Conservation (phyloP, 768 basidiomycete species). For the Calvatia gigantea region DNA sequence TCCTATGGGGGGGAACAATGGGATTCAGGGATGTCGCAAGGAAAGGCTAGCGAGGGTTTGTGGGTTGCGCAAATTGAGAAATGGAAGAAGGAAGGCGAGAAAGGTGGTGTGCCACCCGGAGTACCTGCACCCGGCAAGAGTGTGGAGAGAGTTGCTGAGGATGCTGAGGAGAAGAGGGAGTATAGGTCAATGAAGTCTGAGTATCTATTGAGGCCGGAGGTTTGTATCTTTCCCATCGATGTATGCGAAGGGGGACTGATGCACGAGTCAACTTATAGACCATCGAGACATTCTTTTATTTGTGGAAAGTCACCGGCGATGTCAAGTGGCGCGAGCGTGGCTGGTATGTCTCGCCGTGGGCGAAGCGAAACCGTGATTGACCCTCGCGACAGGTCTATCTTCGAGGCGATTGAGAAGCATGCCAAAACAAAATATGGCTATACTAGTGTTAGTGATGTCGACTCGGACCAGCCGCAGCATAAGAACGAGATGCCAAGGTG, state of each 20-base stretch:
- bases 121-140: constrained; percentile 6
- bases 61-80: constrained; percentile 45
- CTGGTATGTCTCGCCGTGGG: constrained; percentile 46
- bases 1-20: constrained; percentile 20
- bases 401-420: constrained; percentile 55
- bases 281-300: constrained; percentile 64
- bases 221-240: constrained; percentile 24
- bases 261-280: constrained; percentile 38
- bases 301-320: constrained; percentile 69
- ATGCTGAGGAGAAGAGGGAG: constrained; percentile 37
- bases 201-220: constrained; percentile 70
- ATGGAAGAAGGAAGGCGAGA: constrained; percentile 42
- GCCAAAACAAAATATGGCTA: constrained; percentile 58
- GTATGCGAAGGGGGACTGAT: not conserved
- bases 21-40: constrained; percentile 6
- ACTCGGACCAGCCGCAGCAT: constrained; percentile 27
- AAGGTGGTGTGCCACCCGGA: constrained; percentile 26
- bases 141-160: constrained; percentile 15
- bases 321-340: constrained; percentile 68
- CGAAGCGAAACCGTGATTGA: constrained; percentile 43
- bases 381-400: constrained; percentile 34
- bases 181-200: constrained; percentile 37
- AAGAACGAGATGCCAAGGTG: constrained; percentile 75
- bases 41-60: constrained; percentile 10
- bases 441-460: constrained; percentile 47